Evolutionary conservation across 139 green algal species (phyloP).

Genomic region (Spirogloea muscicola): DNA sequence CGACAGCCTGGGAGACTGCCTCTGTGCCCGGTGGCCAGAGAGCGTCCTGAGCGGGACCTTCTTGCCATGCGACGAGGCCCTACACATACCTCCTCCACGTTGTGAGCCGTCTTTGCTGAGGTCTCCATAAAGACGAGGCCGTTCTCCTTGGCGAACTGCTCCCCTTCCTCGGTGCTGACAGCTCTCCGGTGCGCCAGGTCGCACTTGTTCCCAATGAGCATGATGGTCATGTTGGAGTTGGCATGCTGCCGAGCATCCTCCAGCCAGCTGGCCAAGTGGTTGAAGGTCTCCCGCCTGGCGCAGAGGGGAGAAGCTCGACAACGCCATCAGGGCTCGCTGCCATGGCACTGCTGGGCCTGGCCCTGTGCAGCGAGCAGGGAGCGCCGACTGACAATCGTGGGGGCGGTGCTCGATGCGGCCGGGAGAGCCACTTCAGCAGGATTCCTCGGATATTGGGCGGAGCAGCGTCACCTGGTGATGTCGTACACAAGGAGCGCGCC

Average conservation of each 20-base stretch:
- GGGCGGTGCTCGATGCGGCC: too few species aligned
- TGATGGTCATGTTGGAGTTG: constrained; percentile 99
- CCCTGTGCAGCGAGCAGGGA: too few species aligned
- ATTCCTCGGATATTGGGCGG: too few species aligned
- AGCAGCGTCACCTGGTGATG: constrained; percentile 69
- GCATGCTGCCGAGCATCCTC: constrained; percentile 98
- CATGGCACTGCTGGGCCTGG: too few species aligned
- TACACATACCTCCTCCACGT: constrained; percentile 84
- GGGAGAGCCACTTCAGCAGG: too few species aligned
- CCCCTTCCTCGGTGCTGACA: constrained; percentile 94
- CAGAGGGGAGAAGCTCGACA: too few species aligned
- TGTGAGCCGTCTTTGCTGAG: constrained; percentile 93
- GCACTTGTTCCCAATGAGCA: constrained; percentile 99
- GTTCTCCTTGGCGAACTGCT: constrained; percentile 97
- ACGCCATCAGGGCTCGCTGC: too few species aligned
- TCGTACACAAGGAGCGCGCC: constrained; percentile 98
- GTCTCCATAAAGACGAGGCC: constrained; percentile 99
- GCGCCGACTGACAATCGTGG: too few species aligned
- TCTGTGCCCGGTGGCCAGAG: too few species aligned
- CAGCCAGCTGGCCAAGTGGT: constrained; percentile 94
- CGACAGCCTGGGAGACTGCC: too few species aligned
- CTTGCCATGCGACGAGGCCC: neutral
- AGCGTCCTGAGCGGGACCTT: too few species aligned
- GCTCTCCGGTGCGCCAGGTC: constrained; percentile 87
- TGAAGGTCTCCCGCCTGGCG: constrained; percentile 86